Percentiles rank a stretch among this genome's conserved stretches.
phyloP scores from a whole-genome alignment of 176 grass and related monocot genomes.

The Coix lacrymajobi region DNA sequence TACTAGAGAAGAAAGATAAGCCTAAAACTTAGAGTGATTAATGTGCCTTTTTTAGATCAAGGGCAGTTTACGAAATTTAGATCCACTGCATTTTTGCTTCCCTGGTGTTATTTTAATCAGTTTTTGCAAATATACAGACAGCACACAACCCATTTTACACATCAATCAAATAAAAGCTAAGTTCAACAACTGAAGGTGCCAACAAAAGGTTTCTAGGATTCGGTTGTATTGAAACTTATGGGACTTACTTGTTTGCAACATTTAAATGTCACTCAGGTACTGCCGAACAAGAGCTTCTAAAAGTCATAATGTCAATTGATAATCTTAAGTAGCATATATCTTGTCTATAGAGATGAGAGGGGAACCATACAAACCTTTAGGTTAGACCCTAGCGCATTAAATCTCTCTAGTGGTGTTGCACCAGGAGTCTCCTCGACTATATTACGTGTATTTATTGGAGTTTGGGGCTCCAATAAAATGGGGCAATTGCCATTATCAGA shows the following conservation, averaged over 20 bases:
- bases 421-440: slow-evolving; percentile 19
- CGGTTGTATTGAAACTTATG: too few relatives aligned
- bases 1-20: not conserved
- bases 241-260: slow-evolving; percentile 75
- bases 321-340: slow-evolving; percentile 11
- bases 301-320: slow-evolving; percentile 2
- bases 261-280: slow-evolving; percentile 87
- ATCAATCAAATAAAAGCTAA: not conserved
- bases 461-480: slow-evolving; percentile 39
- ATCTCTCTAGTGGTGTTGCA: slow-evolving; percentile 71
- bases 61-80: not conserved
- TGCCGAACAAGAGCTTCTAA: slow-evolving; percentile 73
- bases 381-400: slow-evolving; percentile 52
- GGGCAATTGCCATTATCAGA: slow-evolving; percentile 13
- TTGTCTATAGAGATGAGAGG: not conserved
- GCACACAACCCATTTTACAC: not conserved
- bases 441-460: slow-evolving; percentile 30
- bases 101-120: not conserved
- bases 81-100: not conserved
- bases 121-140: not conserved
- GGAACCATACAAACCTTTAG: slow-evolving; percentile 53
- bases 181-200: not conserved
- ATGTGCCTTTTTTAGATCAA: not conserved
- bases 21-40: too few relatives aligned
- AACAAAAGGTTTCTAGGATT: slow-evolving; percentile 7